These are phyloP conservation scores for Breynia disticha DNA, from an alignment of 441 rosid genomes.

Conservation along the genomic window DNA sequence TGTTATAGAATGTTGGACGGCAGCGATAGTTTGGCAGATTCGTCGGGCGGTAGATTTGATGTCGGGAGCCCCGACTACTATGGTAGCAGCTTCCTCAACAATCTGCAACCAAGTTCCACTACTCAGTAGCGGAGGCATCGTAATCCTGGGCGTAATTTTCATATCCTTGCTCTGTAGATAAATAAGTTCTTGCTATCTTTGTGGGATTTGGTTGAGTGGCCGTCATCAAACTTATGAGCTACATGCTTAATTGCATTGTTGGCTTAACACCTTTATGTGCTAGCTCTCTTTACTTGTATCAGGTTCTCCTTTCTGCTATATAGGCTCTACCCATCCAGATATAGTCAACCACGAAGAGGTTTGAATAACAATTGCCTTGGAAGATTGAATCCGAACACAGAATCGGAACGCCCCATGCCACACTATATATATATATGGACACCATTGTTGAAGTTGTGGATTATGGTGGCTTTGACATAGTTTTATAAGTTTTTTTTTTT, in stretches of 20 bases:
- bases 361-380: too few relatives aligned
- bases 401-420: too few relatives aligned
- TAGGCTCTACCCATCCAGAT: too few relatives aligned
- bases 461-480: too few relatives aligned
- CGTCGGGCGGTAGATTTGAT: slow-evolving; percentile 20
- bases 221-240: background rate
- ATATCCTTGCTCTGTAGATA: slow-evolving; percentile 21
- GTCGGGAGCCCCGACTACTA: slow-evolving; percentile 38
- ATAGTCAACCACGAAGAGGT: too few relatives aligned
- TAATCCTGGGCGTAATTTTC: slow-evolving; percentile 17
- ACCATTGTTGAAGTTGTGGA: too few relatives aligned
- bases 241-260: background rate
- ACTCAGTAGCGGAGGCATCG: slow-evolving; percentile 46
- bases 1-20: slow-evolving; percentile 18
- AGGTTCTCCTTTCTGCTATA: too few relatives aligned
- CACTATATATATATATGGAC: too few relatives aligned
- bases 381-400: too few relatives aligned
- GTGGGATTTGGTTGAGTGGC: too few relatives aligned
- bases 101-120: slow-evolving; percentile 30
- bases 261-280: background rate
- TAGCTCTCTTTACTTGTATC: too few relatives aligned
- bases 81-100: slow-evolving; percentile 38
- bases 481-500: too few relatives aligned
- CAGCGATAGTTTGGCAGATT: slow-evolving; percentile 2
- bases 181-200: slow-evolving; percentile 18